Evolutionary conservation across 164 flowering plant genomes (phyloP).

Genomic region (Dillenia suffruticosa): DNA sequence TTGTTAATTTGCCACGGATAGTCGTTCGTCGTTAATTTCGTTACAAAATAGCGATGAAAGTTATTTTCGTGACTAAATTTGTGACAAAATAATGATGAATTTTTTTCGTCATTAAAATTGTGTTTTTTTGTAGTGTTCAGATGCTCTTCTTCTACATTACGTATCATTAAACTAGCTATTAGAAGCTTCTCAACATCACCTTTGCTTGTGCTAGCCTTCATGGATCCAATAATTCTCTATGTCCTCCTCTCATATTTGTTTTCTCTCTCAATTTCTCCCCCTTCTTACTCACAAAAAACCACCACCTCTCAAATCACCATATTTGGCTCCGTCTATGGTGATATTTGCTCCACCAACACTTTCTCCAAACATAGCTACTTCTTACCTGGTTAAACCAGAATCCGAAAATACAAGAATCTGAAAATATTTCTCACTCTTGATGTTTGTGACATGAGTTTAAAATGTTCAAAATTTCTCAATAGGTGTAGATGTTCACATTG

Average conservation of each 20-base stretch:
- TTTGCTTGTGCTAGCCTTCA: constrained; percentile 7
- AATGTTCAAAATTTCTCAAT: constrained; percentile 4
- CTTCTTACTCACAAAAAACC: constrained; percentile 7
- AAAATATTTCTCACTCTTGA: too few relatives aligned
- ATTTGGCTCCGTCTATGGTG: constrained; percentile 46
- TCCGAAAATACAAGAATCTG: too few relatives aligned
- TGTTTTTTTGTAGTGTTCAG: too few relatives aligned
- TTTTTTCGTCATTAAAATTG: too few relatives aligned
- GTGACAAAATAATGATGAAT: too few relatives aligned
- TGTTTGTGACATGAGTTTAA: neutral
- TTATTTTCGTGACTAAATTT: too few relatives aligned
- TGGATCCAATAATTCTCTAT: constrained; percentile 16
- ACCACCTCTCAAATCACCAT: constrained; percentile 28
- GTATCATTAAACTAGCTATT: too few relatives aligned
- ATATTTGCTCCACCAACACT: constrained; percentile 32
- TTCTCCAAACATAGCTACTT: constrained; percentile 47
- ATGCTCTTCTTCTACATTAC: too few relatives aligned
- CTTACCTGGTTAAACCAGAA: constrained; percentile 31
- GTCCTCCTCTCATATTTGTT: constrained; percentile 13
- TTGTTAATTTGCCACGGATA: too few relatives aligned
- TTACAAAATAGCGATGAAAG: too few relatives aligned
- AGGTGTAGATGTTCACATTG: constrained; percentile 64
- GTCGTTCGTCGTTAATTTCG: too few relatives aligned
- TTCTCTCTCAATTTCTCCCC: neutral
- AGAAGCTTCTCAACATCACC: neutral